Evolutionary conservation across 129 eudicot species (phyloP).

Genomic region (Helichrysum umbraculigerum): DNA sequence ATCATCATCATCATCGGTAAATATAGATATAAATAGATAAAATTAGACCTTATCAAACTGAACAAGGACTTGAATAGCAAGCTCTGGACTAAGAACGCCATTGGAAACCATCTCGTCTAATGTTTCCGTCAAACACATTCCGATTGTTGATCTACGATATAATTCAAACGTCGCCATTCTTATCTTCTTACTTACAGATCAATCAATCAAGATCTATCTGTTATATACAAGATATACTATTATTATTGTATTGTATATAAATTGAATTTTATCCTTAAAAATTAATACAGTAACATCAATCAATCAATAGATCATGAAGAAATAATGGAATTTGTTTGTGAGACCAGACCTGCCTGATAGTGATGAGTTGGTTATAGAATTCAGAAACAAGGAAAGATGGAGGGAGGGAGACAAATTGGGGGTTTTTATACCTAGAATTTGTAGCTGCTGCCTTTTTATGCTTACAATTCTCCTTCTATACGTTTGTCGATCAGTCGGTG

Average conservation of each 20-base stretch:
- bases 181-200: not conserved
- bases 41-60: conserved; percentile 80
- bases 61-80: conserved; percentile 91
- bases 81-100: conserved; percentile 79
- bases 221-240: not conserved
- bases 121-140: conserved; percentile 95
- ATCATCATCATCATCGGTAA: not conserved
- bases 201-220: conserved; percentile 42
- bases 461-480: too few species aligned
- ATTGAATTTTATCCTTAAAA: too few species aligned
- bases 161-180: conserved; percentile 87
- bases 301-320: not conserved
- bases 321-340: not conserved
- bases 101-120: conserved; percentile 84
- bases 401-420: conserved; percentile 43
- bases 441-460: conserved; percentile 33
- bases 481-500: too few species aligned
- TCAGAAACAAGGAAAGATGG: not conserved
- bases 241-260: too few species aligned
- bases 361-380: not conserved
- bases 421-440: conserved; percentile 56
- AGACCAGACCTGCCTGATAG: not conserved
- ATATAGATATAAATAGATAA: too few species aligned
- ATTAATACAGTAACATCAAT: not conserved
- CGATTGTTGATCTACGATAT: conserved; percentile 88